A percentile compares a stretch with the other conserved stretches of the same genome.
Conservation (phyloP, 2,329 filamentous ascomycete species). For the Hymenoscyphus repandus region DNA sequence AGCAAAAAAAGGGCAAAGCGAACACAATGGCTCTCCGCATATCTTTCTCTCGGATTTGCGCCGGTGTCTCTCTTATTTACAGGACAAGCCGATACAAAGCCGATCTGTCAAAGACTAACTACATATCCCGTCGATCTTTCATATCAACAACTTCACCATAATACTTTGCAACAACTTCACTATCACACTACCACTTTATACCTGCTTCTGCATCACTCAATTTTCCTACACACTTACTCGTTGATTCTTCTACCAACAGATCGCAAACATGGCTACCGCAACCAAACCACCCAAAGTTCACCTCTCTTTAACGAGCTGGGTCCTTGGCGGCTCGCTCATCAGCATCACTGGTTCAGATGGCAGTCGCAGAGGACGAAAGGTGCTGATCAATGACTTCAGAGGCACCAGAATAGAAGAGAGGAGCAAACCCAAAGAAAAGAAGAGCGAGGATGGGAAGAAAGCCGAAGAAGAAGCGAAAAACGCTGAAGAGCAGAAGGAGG, state of each 20-base stretch:
- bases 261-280: not conserved
- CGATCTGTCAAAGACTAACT: too few species aligned
- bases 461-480: not conserved
- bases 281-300: constrained; percentile 16
- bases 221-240: not conserved
- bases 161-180: not conserved
- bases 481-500: not conserved
- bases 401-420: not conserved
- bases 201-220: not conserved
- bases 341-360: constrained; percentile 2
- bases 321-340: constrained; percentile 25
- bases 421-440: not conserved
- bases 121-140: too few species aligned
- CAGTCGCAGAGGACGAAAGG: not conserved
- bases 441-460: not conserved
- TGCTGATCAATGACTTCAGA: constrained; percentile 1
- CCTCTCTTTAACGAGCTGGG: constrained; percentile 29
- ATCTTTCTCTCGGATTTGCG: too few species aligned
- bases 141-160: too few species aligned
- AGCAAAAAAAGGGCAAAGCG: too few species aligned
- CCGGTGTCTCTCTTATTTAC: too few species aligned
- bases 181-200: not conserved
- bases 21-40: too few species aligned
- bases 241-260: not conserved
- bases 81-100: too few species aligned